A percentile compares a stretch with the other conserved stretches of the same genome.
These are phyloP conservation scores for Tetracladium maxilliforme DNA, from an alignment of 2,329 filamentous ascomycete genomes.

Conservation along the genomic window DNA sequence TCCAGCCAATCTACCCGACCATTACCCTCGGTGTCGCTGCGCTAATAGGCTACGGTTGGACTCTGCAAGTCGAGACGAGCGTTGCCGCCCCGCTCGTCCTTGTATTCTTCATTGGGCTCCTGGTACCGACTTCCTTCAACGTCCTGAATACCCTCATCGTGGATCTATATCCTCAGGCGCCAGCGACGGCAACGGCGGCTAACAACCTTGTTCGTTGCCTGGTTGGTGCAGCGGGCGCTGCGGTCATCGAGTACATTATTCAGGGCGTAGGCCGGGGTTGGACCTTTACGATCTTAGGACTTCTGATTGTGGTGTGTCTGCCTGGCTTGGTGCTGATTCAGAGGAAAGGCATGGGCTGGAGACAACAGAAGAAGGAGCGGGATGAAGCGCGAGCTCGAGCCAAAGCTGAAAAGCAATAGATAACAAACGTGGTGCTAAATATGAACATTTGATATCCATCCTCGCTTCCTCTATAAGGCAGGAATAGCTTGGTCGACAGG, in stretches of 20 bases:
- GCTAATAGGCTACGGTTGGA: slow-evolving; percentile 42
- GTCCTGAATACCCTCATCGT: slow-evolving; percentile 49
- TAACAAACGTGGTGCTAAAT: too few relatives aligned
- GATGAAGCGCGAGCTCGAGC: too few relatives aligned
- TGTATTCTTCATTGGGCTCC: slow-evolving; percentile 39
- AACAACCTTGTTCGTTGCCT: slow-evolving; percentile 51
- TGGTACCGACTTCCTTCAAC: slow-evolving; percentile 45
- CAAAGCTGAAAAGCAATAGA: too few relatives aligned
- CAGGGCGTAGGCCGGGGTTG: slow-evolving; percentile 40
- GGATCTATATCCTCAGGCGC: slow-evolving; percentile 44
- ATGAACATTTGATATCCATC: too few relatives aligned
- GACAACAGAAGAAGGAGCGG: too few relatives aligned
- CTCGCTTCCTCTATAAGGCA: slow-evolving; percentile 14
- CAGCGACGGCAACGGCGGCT: slow-evolving; percentile 46
- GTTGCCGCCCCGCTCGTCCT: slow-evolving; percentile 40
- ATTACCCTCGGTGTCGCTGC: slow-evolving; percentile 36
- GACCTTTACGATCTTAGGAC: slow-evolving; percentile 43
- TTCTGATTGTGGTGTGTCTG: slow-evolving; percentile 30
- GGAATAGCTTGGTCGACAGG: slow-evolving; percentile 16
- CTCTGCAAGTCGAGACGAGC: slow-evolving; percentile 30
- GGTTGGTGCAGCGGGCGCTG: slow-evolving; percentile 41
- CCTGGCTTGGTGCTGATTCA: slow-evolving; percentile 30
- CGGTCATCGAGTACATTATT: slow-evolving; percentile 44
- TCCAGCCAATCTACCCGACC: slow-evolving; percentile 38
- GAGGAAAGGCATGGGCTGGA: too few relatives aligned